phyloP scores from a whole-genome alignment of 2,329 filamentous ascomycete species.

The Fusarium nurragi region DNA sequence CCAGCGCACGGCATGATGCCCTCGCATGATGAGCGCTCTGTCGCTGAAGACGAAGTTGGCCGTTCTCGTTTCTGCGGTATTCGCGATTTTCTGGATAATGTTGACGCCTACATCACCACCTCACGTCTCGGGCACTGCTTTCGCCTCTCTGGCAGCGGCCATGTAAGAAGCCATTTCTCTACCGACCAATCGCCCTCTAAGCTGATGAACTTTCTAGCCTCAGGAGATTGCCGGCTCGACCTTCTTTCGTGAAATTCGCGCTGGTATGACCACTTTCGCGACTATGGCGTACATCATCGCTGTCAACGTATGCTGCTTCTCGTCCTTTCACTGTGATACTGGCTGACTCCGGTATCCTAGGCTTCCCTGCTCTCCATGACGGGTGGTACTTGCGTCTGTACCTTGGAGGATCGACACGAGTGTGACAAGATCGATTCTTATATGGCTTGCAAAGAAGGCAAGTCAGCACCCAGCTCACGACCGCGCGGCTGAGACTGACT shows the following conservation, averaged over 20 bases:
- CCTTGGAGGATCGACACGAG: constrained; percentile 52
- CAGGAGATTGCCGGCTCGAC: constrained; percentile 73
- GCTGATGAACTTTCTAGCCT: constrained; percentile 56
- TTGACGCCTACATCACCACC: constrained; percentile 51
- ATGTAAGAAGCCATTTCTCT: constrained; percentile 60
- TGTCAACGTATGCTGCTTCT: constrained; percentile 62
- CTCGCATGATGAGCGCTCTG: neutral
- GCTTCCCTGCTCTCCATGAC: constrained; percentile 77
- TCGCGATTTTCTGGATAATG: constrained; percentile 50
- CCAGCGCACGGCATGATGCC: constrained; percentile 23
- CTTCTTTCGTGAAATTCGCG: constrained; percentile 81
- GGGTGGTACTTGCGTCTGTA: constrained; percentile 80
- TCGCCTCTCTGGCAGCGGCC: constrained; percentile 72
- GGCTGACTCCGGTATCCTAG: constrained; percentile 54
- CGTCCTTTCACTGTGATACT: neutral
- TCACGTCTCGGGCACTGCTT: constrained; percentile 69
- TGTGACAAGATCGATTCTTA: constrained; percentile 61
- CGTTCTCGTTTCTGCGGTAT: constrained; percentile 47
- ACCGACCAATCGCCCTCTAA: neutral
- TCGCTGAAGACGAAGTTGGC: neutral
- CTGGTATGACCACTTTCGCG: constrained; percentile 81
- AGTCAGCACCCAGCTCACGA: constrained; percentile 10
- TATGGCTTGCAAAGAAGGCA: constrained; percentile 59
- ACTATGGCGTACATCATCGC: constrained; percentile 90
- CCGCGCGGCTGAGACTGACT: neutral